Base-by-base conservation (phyloP, 1,284 basidiomycete genomes). In the Farysia itapuensis region DNA sequence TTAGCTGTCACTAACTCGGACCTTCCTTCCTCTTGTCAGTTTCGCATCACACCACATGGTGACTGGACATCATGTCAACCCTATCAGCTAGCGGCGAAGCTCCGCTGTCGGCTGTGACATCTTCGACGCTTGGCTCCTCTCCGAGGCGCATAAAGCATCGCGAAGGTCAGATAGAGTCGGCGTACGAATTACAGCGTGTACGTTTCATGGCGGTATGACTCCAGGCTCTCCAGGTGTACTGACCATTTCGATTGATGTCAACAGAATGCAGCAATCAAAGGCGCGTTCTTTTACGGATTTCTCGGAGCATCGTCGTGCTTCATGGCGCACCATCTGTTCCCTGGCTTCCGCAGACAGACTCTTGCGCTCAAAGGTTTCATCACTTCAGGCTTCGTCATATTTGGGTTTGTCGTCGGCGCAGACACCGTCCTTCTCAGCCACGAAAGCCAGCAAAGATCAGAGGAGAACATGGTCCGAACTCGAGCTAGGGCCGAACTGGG, bases 341-440 rank as follows among this genome's bases (percentile, higher is more conserved):
- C 64, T 9, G 49, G 53, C 15, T 70, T 72, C 33, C 46, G 67
- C 8, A 35, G 52, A 4, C 69, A 72, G 25, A 72, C 69, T 0
- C 57, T 72, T n/a, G 69, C 69, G 2, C 41, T 70, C 9, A 72
- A 72, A 41, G 66, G 60, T 2, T 72, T 72, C 42, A 47, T 72
- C 31, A 63, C 65, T 0, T 63, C 60, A 0, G 67, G 69, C 2
- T 51, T 51, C 18, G 59, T 67, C 38, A 72, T 72, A 43, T 72
- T 72, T 21, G 69, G 70, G 32, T 65, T 72, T 32, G 65, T 68
- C 16, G 65, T 68, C 0, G 70, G 70, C 14, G 70, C 70, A 16
- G 70, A 72, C 24, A 66, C 68, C 3, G 63, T 67, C 2, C 39
- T 72, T 23, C 65, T 71, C 22, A 46, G 29, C 19, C 66, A 72